Evolutionary conservation across 2,329 filamentous ascomycete genomes (phyloP), one percentile per base, ranked within the genome.

Genomic region (Sporothrix pallida): DNA sequence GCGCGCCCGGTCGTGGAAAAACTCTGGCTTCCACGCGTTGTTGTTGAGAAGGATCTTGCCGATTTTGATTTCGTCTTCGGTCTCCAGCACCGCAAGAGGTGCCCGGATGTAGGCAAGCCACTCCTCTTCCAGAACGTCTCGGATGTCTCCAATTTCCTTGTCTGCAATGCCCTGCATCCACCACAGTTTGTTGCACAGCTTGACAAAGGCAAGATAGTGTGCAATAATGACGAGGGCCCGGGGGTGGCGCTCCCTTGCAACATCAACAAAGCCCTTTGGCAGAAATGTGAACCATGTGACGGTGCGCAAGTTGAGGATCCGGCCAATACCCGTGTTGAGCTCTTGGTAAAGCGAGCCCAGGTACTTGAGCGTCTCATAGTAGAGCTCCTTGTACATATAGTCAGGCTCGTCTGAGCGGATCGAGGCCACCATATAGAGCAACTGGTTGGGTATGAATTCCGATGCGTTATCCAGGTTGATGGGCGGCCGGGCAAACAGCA

Each of bases 231-330:
- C 75, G 0, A 89, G 80, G 2, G 86, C 83, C 42, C 85, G 83
- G 0, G 85, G 85, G 1, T 83, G 81, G 65, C 78, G 80, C 31
- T 82, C 76, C 15, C 82, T 81, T 0, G 83, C 83, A 7, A 87
- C 79, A 2, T 84, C 80, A 72, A 87, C 78, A 72, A 88, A 86
- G 5, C 75, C 75, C 0, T 78, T 77, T 6, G 86, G 84, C 23
- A 87, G 75, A 71, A 86, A 88, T 2, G 86, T 89, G 72, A 87
- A 84, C 81, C 85, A 87, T 10, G 86, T 87, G 74, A 87, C 83
- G 78, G 87, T 82, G 71, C 87, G 84, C 15, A 89, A 79, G 73
- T 82, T 79, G 76, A 88, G 81, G 37, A 85, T 79, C 20, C 83
- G 80, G 50, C 81, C 81, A 58, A 86, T 82, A 58, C 65, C 86